Evolutionary conservation across 75 land plant genomes (phyloP), one percentile per base, ranked within the genome.

Genomic region (Selaginella tamariscina): DNA sequence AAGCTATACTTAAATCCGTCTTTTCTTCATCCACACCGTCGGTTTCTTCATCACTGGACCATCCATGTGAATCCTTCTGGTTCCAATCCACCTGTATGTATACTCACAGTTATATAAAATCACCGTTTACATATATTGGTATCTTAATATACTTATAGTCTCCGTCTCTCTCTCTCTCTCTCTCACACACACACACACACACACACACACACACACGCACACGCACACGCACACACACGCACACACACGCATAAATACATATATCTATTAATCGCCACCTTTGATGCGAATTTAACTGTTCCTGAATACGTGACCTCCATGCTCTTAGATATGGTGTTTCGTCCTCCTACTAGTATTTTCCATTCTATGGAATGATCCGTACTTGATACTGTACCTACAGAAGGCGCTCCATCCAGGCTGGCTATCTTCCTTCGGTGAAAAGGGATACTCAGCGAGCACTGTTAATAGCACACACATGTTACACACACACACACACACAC

Each of bases 251-350:
- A n/a, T n/a, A n/a, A n/a, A n/a, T n/a, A n/a, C n/a, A n/a, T n/a
- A n/a, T n/a, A n/a, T n/a, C n/a, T n/a, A n/a, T n/a, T n/a, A n/a
- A n/a, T n/a, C n/a, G 54, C 24, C 1, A 49, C 0, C 30, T 24
- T 57, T 1, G 88, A 86, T 8, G 86, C 83, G 83, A 94, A 94
- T 44, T 67, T 87, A 27, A 94, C 78, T 56, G 96, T 94, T 65
- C 98, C 98, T 55, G 96, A 79, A 62, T 86, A 90, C 29, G 85
- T 94, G 30, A 85, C 96, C 78, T 94, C 98, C 60, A 85, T 75
- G 68, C 83, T 79, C 75, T 82, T 94, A 22, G 85, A 86, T 27
- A 80, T 24, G 31, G 75, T 32, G 29, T 85, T 83, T 32, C 91
- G 80, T 32, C 85, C 80, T 80, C 84, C 77, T 8, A 81, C 30